These are phyloP conservation scores for Zymoseptoria pseudotritici DNA, from an alignment of 2,329 filamentous ascomycete genomes.

Conservation along the genomic window DNA sequence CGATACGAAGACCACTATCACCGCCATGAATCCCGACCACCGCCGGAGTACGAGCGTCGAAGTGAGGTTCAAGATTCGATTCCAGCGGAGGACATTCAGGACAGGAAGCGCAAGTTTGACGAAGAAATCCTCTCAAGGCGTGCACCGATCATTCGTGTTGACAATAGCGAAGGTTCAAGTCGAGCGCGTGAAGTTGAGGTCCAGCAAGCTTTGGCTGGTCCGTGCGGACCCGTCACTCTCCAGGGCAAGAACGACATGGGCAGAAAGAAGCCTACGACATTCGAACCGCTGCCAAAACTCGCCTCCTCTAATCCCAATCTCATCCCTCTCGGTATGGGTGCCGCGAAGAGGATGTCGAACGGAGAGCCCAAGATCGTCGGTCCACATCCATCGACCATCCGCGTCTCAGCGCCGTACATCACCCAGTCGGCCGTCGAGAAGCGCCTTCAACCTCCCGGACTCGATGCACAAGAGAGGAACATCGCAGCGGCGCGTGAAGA, in stretches of 20 bases:
- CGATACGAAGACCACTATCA: background rate
- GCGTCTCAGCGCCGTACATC: conserved; percentile 66
- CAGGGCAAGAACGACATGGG: conserved; percentile 1
- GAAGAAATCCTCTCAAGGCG: background rate
- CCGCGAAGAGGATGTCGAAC: conserved; percentile 26
- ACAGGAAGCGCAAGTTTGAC: background rate
- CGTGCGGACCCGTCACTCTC: background rate
- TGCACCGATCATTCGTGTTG: background rate
- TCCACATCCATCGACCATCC: conserved; percentile 57
- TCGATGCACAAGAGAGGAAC: conserved; percentile 56
- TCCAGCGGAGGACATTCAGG: background rate
- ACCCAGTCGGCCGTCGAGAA: conserved; percentile 73
- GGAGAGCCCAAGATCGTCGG: conserved; percentile 33
- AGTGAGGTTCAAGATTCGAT: background rate
- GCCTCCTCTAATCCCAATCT: background rate
- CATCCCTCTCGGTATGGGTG: conserved; percentile 19
- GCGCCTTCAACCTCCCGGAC: conserved; percentile 52
- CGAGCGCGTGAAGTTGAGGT: background rate
- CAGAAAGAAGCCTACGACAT: background rate
- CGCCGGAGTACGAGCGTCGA: background rate
- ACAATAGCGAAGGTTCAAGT: background rate
- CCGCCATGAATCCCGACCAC: background rate
- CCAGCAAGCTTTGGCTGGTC: background rate
- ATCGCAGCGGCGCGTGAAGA: conserved; percentile 60
- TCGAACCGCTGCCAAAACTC: conserved; percentile 2